phyloP scores from a whole-genome alignment of 2,329 filamentous ascomycete species.

The Didymella sp. region DNA sequence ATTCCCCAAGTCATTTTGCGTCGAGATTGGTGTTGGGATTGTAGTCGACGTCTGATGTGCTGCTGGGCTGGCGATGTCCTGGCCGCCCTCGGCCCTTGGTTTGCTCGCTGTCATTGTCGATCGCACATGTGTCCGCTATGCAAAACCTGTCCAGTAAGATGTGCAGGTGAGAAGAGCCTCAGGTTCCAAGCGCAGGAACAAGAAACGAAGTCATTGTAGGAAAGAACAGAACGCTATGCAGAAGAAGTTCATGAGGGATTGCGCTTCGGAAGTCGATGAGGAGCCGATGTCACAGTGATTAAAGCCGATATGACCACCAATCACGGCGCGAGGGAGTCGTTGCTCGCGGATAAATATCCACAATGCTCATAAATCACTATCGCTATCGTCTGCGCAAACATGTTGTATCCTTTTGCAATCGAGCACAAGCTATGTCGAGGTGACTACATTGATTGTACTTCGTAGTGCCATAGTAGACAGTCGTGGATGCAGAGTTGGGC shows the following conservation, averaged over 20 bases:
- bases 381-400: background rate
- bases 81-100: constrained; percentile 3
- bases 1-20: background rate
- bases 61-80: background rate
- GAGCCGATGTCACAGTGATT: constrained; percentile 20
- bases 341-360: constrained; percentile 4
- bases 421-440: background rate
- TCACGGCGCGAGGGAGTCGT: background rate
- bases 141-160: constrained; percentile 5
- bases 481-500: background rate
- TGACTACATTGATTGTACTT: background rate
- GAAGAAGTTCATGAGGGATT: constrained; percentile 23
- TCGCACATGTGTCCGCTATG: background rate
- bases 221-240: background rate
- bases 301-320: constrained; percentile 28
- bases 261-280: constrained; percentile 16
- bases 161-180: background rate
- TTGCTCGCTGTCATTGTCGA: constrained; percentile 11
- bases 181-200: background rate
- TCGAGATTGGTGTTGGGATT: background rate
- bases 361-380: too few species aligned
- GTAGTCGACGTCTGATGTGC: constrained; percentile 3
- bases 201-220: constrained; percentile 3
- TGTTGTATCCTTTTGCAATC: background rate
- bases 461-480: background rate